Conservation (phyloP, 805 yeast genomes). For the Candida boidinii region DNA sequence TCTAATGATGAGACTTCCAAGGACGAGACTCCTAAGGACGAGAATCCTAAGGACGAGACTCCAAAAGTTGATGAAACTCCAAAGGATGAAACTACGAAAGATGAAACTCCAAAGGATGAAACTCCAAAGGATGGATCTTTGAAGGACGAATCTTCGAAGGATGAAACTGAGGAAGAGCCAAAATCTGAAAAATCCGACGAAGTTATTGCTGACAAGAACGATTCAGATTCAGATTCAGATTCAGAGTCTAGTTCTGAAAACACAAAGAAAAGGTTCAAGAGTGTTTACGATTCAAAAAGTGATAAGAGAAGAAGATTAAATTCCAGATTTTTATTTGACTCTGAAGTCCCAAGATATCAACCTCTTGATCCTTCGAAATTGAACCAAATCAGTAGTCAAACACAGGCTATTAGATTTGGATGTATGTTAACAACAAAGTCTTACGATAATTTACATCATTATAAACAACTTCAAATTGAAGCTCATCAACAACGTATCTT, state of each 20-base stretch:
- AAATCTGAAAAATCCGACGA: no score
- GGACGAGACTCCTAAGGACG: no score
- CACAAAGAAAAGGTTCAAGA: slow-evolving; percentile 12
- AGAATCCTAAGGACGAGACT: no score
- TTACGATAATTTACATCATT: slow-evolving; percentile 74
- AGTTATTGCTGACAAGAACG: background rate
- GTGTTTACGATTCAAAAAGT: slow-evolving; percentile 25
- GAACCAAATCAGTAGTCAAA: slow-evolving; percentile 75
- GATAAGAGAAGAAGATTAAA: slow-evolving; percentile 31
- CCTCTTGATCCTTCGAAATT: slow-evolving; percentile 78
- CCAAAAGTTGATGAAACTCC: background rate
- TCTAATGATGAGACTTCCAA: no score
- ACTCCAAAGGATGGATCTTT: no score
- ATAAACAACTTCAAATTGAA: slow-evolving; percentile 55
- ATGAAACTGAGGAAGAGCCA: slow-evolving; percentile 2
- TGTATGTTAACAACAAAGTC: slow-evolving; percentile 85
- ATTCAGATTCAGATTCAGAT: no score
- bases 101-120: slow-evolving; percentile 2
- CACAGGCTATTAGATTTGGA: slow-evolving; percentile 87
- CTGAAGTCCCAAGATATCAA: slow-evolving; percentile 30
- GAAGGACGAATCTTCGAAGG: no score
- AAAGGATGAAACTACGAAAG: background rate
- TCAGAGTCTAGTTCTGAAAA: background rate
- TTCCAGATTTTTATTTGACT: slow-evolving; percentile 43
- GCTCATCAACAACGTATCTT: slow-evolving; percentile 25